These are phyloP conservation scores for Nakazawaea holstii DNA, from an alignment of 805 yeast genomes.

Conservation along the genomic window DNA sequence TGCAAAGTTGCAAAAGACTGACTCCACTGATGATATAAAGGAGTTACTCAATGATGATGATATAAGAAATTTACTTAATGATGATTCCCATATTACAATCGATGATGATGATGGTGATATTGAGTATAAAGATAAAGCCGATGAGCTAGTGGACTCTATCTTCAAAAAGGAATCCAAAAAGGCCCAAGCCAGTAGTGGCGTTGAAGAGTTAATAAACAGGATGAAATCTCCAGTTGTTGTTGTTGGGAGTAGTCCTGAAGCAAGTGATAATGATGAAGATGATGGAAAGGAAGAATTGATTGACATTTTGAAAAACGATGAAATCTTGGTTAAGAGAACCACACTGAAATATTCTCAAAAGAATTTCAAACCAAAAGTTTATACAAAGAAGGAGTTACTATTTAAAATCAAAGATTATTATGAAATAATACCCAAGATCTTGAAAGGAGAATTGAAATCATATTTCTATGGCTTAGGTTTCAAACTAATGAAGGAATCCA, in stretches of 20 bases:
- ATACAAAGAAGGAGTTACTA: conserved; percentile 23
- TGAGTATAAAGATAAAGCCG: neutral
- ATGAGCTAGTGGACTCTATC: neutral
- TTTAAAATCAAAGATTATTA: conserved; percentile 19
- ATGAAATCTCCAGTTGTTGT: neutral
- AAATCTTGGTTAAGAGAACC: neutral
- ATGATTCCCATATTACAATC: neutral
- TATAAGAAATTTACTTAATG: neutral
- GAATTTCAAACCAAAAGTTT: conserved; percentile 13
- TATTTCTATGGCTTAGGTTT: conserved; percentile 24
- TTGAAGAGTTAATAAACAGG: neutral
- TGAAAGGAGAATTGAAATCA: conserved; percentile 28
- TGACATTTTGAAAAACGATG: neutral
- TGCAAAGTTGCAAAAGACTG: neutral
- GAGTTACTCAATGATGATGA: neutral
- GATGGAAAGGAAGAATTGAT: neutral
- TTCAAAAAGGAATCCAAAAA: neutral
- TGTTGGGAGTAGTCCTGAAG: neutral
- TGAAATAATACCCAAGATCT: conserved; percentile 23
- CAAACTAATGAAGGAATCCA: conserved; percentile 13
- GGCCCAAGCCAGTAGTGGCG: neutral
- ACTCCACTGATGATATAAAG: neutral
- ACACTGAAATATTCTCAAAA: neutral
- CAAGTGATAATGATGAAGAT: neutral
- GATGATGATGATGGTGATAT: neutral